phyloP scores from a whole-genome alignment of 192 early-diverging fungal genomes.

The Gamsiella multidivaricata region DNA sequence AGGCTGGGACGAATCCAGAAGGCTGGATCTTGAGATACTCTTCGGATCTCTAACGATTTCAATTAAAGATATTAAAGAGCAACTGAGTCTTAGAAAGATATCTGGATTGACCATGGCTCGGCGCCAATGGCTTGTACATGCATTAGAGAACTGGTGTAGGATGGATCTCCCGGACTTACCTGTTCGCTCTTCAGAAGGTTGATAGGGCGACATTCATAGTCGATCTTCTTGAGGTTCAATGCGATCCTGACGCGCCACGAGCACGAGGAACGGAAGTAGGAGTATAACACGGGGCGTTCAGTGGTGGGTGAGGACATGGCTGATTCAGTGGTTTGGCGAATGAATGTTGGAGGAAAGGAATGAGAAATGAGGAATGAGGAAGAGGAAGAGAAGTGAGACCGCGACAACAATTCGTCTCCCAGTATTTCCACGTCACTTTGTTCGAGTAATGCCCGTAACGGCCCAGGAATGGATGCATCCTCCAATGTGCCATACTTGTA shows the following conservation, averaged over 20 bases:
- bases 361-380: not conserved
- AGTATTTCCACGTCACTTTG: too few relatives aligned
- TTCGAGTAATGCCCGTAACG: too few relatives aligned
- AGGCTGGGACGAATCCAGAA: conserved; percentile 72
- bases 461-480: too few relatives aligned
- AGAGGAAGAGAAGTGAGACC: conserved; percentile 4
- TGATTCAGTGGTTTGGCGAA: not conserved
- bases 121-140: too few relatives aligned
- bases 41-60: conserved; percentile 59
- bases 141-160: too few relatives aligned
- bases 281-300: conserved; percentile 70
- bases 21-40: conserved; percentile 78
- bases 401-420: too few relatives aligned
- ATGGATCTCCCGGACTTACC: too few relatives aligned
- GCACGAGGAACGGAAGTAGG: conserved; percentile 82
- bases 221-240: conserved; percentile 80
- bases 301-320: conserved; percentile 13
- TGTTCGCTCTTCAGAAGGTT: conserved; percentile 85
- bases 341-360: conserved; percentile 10
- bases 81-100: not conserved
- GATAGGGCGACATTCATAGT: conserved; percentile 71
- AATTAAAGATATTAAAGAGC: too few relatives aligned
- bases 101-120: not conserved
- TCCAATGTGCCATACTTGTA: too few relatives aligned
- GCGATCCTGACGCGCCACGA: conserved; percentile 81